phyloP scores from a whole-genome alignment of 1,284 basidiomycete genomes.

The Leccinum discolor region DNA sequence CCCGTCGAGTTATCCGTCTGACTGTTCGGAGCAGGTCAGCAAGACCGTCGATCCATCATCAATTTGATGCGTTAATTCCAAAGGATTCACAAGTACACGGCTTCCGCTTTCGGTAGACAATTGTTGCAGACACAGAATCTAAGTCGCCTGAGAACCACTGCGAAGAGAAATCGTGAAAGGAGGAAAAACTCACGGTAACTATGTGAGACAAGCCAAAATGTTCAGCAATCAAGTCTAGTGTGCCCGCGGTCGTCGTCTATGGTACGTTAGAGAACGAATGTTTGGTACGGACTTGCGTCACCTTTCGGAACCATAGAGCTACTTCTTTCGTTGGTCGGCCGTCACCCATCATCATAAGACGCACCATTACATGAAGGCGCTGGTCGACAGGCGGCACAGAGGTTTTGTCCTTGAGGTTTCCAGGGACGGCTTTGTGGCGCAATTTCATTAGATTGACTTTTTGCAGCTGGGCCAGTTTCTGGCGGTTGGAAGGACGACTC shows the following conservation, averaged over 20 bases:
- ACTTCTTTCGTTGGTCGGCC: conserved; percentile 30
- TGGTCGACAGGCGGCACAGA: too few relatives aligned
- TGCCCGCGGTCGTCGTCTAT: conserved; percentile 42
- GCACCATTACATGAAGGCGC: conserved; percentile 31
- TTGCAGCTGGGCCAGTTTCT: too few relatives aligned
- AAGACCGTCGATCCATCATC: conserved; percentile 43
- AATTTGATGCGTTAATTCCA: conserved; percentile 38
- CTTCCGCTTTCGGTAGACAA: conserved; percentile 20
- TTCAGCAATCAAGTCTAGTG: too few relatives aligned
- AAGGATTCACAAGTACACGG: conserved; percentile 31
- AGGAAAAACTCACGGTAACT: too few relatives aligned
- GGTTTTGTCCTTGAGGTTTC: too few relatives aligned
- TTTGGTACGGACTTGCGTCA: conserved; percentile 7
- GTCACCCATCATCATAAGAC: conserved; percentile 7
- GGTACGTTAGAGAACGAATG: conserved; percentile 9
- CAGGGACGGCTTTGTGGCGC: too few relatives aligned
- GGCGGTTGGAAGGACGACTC: too few relatives aligned
- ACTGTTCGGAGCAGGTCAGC: conserved; percentile 13
- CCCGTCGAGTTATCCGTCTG: neutral
- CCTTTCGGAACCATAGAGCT: conserved; percentile 73
- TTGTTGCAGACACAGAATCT: conserved; percentile 36
- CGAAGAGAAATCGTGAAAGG: too few relatives aligned
- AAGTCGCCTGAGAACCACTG: conserved; percentile 1
- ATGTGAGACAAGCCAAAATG: too few relatives aligned
- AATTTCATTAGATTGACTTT: too few relatives aligned